Evolutionary conservation across 2,329 filamentous ascomycete species (phyloP).

Genomic region (Sporothrix inflata): DNA sequence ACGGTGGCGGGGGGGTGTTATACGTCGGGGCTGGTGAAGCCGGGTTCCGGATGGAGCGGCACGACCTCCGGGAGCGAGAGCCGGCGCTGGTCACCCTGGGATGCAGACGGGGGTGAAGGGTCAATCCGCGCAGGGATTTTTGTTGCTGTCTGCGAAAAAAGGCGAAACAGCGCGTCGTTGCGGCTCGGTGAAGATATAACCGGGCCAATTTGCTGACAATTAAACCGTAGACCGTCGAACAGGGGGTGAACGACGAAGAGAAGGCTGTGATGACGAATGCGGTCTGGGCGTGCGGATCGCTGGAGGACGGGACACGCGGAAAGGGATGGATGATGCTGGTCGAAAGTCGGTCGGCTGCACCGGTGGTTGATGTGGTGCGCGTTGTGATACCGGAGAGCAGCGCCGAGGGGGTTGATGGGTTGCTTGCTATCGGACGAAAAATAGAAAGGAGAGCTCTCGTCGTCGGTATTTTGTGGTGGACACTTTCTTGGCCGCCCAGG

Average conservation of each 20-base stretch:
- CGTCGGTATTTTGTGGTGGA: slow-evolving; percentile 17
- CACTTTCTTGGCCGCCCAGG: slow-evolving; percentile 1
- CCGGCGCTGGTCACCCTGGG: slow-evolving; percentile 7
- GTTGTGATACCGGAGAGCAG: background rate
- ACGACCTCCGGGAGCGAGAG: slow-evolving; percentile 11
- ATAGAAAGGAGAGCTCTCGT: slow-evolving; percentile 6
- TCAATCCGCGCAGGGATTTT: background rate
- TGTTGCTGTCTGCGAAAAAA: background rate
- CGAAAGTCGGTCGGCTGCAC: background rate
- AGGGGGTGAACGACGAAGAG: background rate
- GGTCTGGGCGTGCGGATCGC: background rate
- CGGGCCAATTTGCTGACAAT: background rate
- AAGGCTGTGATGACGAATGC: slow-evolving; percentile 13
- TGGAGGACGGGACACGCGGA: slow-evolving; percentile 7
- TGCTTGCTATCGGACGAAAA: background rate
- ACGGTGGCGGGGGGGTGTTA: background rate
- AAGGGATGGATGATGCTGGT: background rate
- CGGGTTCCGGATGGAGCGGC: background rate
- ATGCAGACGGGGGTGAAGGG: background rate
- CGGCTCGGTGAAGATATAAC: background rate
- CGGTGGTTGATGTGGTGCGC: background rate
- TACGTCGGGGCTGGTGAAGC: background rate
- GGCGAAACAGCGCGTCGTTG: background rate
- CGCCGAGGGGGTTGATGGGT: background rate
- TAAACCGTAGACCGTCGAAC: background rate